Conservation (phyloP, 345 rosid genomes). For the Gossypium thurberi region DNA sequence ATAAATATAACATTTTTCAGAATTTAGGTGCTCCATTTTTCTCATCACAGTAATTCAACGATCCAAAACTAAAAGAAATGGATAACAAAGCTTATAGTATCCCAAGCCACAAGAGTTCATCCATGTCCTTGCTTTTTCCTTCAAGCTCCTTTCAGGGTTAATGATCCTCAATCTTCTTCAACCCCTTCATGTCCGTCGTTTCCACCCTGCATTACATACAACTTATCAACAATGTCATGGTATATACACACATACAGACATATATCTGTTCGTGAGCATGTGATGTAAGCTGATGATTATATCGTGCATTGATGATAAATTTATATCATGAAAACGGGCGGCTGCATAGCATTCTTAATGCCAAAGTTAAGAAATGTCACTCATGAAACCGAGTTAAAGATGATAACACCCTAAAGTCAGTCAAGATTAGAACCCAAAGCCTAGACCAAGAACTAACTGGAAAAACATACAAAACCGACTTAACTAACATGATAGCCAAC, state of each 20-base stretch:
- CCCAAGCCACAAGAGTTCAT: conserved; percentile 1
- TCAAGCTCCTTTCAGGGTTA: conserved; percentile 20
- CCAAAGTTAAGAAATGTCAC: neutral
- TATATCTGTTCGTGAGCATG: no score
- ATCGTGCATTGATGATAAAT: neutral
- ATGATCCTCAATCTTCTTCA: conserved; percentile 77
- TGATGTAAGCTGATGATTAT: neutral
- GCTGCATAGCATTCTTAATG: neutral
- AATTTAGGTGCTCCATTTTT: neutral
- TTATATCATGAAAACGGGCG: neutral
- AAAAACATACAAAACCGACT: neutral
- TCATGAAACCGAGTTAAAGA: neutral
- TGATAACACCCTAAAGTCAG: neutral
- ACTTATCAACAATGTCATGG: neutral
- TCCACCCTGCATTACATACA: conserved; percentile 46
- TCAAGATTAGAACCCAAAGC: neutral
- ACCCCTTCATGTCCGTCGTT: conserved; percentile 79
- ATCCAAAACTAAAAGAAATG: neutral
- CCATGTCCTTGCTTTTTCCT: neutral
- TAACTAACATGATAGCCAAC: neutral
- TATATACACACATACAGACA: neutral
- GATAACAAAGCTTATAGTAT: neutral
- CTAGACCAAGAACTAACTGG: neutral
- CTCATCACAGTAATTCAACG: neutral
- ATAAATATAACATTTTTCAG: neutral